Conservation (phyloP, 805 yeast species). For the Saccharomycopsis fermentans region DNA sequence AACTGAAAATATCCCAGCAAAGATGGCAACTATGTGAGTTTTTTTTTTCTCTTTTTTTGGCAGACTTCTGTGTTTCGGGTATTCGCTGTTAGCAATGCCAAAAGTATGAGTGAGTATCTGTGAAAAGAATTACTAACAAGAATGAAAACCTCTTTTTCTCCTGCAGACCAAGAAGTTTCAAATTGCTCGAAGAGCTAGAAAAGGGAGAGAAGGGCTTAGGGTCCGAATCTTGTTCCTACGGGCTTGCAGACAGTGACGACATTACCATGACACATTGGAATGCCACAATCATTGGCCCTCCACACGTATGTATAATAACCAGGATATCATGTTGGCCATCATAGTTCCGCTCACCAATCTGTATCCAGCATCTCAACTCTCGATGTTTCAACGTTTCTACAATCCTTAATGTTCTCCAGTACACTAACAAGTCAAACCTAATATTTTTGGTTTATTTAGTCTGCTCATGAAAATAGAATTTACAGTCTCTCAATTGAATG, state of each 20-base stretch:
- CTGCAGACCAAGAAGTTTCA: conserved; percentile 79
- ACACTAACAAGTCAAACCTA: neutral
- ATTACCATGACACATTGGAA: conserved; percentile 94
- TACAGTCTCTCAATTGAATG: conserved; percentile 76
- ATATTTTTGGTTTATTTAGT: conserved; percentile 25
- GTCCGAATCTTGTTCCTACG: conserved; percentile 94
- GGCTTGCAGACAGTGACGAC: conserved; percentile 82
- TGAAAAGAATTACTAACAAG: neutral
- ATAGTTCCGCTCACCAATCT: neutral
- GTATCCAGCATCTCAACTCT: neutral
- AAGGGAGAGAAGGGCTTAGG: conserved; percentile 97
- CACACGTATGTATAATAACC: conserved; percentile 36
- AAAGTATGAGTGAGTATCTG: neutral
- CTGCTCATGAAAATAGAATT: conserved; percentile 84
- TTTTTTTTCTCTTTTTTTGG: too few relatives aligned
- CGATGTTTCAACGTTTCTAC: too few relatives aligned
- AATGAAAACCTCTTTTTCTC: neutral
- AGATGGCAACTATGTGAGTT: neutral
- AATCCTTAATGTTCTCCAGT: too few relatives aligned
- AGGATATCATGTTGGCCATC: too few relatives aligned
- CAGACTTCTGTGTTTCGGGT: neutral
- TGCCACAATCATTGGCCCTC: conserved; percentile 97
- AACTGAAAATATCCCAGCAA: neutral
- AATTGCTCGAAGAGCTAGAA: conserved; percentile 90
- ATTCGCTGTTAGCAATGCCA: neutral